A percentile compares a stretch with the other conserved stretches of the same genome.
These are phyloP conservation scores for Tetrahymena elliotti DNA, from an alignment of 73 alveolate species.

Conservation along the genomic window DNA sequence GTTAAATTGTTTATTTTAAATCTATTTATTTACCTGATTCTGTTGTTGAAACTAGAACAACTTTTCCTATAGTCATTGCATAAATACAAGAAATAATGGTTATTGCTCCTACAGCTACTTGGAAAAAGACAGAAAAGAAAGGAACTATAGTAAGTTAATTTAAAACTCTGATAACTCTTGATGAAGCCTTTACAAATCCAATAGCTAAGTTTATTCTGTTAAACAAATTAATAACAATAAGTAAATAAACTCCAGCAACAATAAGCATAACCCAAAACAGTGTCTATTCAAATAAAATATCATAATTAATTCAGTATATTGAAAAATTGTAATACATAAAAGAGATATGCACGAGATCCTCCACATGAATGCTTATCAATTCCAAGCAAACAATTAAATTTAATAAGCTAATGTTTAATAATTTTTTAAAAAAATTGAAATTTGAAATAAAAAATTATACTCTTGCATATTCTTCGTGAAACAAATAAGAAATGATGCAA, in stretches of 20 bases:
- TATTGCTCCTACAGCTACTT: not conserved
- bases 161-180: constrained; percentile 23
- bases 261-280: not conserved
- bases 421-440: not conserved
- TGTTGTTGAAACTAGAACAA: not conserved
- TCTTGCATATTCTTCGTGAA: constrained; percentile 27
- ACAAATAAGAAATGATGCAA: constrained; percentile 12
- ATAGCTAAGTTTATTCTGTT: constrained; percentile 36
- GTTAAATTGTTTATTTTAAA: not conserved
- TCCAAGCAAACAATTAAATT: constrained; percentile 4
- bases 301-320: not conserved
- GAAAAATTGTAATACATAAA: not conserved
- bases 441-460: not conserved
- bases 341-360: constrained; percentile 26
- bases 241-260: not conserved
- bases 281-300: not conserved
- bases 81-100: not conserved
- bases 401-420: not conserved
- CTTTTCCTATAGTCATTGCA: constrained; percentile 38
- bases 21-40: not conserved
- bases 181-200: constrained; percentile 12
- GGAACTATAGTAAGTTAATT: constrained; percentile 15
- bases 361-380: constrained; percentile 40
- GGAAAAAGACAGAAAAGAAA: constrained; percentile 1
- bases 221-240: constrained; percentile 22